phyloP scores from a whole-genome alignment of 805 yeast genomes.

The Candida xiaguanensis region DNA sequence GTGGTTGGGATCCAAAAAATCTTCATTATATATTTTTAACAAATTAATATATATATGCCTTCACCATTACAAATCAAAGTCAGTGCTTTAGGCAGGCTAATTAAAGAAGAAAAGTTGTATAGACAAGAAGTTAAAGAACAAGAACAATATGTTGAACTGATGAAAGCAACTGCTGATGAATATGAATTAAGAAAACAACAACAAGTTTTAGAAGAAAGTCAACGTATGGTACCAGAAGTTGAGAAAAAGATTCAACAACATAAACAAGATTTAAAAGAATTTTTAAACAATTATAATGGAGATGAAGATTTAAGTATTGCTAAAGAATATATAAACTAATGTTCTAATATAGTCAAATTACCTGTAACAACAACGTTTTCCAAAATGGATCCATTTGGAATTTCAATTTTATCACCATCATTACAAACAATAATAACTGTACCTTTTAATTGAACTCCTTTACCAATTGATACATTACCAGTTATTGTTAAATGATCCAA shows the following conservation, averaged over 20 bases:
- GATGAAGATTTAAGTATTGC: slow-evolving; percentile 27
- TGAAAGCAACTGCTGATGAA: slow-evolving; percentile 52
- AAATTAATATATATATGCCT: slow-evolving; percentile 42
- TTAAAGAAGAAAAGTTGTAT: slow-evolving; percentile 65
- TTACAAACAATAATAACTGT: slow-evolving; percentile 97
- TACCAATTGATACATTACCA: slow-evolving; percentile 91
- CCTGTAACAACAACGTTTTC: slow-evolving; percentile 98
- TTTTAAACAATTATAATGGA: slow-evolving; percentile 17
- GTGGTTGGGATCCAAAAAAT: slow-evolving; percentile 20
- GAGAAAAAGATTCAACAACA: slow-evolving; percentile 17
- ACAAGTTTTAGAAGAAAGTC: slow-evolving; percentile 35
- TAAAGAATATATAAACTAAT: slow-evolving; percentile 35
- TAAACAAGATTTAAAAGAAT: slow-evolving; percentile 13
- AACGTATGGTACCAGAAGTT: slow-evolving; percentile 34
- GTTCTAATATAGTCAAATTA: slow-evolving; percentile 90
- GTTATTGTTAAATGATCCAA: slow-evolving; percentile 96
- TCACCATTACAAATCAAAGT: slow-evolving; percentile 66
- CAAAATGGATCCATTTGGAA: slow-evolving; percentile 92
- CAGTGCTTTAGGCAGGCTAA: slow-evolving; percentile 62
- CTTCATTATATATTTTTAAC: slow-evolving; percentile 10
- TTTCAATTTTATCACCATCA: slow-evolving; percentile 94
- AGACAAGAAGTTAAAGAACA: slow-evolving; percentile 57
- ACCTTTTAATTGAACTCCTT: slow-evolving; percentile 87
- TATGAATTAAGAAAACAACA: slow-evolving; percentile 57
- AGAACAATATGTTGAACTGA: slow-evolving; percentile 40